These are phyloP conservation scores for Colletotrichum incanum DNA, from an alignment of 2,329 filamentous ascomycete genomes.

Conservation along the genomic window DNA sequence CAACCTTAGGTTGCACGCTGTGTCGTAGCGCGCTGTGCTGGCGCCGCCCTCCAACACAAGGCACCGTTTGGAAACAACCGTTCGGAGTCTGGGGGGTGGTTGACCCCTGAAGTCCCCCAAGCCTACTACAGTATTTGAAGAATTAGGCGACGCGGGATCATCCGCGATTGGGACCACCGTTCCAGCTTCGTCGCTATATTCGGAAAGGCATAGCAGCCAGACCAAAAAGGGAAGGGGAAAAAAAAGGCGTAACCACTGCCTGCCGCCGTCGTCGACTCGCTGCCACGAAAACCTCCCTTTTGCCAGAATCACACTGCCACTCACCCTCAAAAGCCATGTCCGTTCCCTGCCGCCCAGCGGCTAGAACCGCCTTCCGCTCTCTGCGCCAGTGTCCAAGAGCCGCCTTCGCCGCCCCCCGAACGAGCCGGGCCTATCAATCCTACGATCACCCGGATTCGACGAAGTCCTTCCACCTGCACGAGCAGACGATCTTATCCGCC, in stretches of 20 bases:
- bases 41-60: too few relatives aligned
- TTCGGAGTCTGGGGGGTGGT: neutral
- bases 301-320: neutral
- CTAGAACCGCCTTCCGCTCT: constrained; percentile 19
- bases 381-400: constrained; percentile 12
- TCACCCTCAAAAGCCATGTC: constrained; percentile 11
- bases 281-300: neutral
- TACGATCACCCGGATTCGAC: constrained; percentile 76
- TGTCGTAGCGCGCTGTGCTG: too few relatives aligned
- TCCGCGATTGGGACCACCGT: neutral
- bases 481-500: constrained; percentile 85
- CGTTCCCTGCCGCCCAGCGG: constrained; percentile 11
- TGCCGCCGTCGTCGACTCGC: neutral
- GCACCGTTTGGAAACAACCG: neutral
- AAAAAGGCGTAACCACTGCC: neutral
- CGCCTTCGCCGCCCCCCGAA: neutral
- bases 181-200: neutral
- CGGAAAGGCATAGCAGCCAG: neutral
- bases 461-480: constrained; percentile 75
- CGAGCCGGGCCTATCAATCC: constrained; percentile 76
- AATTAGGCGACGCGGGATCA: constrained; percentile 5
- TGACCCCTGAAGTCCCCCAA: neutral
- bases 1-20: too few relatives aligned
- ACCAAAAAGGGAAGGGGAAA: neutral
- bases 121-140: neutral